Percentiles rank a stretch among this genome's conserved stretches.
These are phyloP conservation scores for Serpula lacrymans DNA, from an alignment of 768 basidiomycete species.

Conservation along the genomic window DNA sequence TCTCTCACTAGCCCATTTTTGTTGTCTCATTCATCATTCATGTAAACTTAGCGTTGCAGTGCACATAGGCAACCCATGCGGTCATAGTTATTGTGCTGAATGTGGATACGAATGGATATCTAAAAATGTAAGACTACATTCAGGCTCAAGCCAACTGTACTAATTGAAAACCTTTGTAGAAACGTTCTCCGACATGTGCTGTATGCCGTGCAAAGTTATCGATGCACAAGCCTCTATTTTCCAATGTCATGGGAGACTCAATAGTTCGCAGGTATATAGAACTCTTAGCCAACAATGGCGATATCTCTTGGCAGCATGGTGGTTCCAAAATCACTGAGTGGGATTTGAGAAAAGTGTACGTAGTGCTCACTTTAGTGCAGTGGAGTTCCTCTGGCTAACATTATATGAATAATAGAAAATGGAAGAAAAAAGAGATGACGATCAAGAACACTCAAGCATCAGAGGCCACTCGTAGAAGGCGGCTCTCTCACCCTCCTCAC, in stretches of 20 bases:
- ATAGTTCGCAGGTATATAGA: slow-evolving; percentile 57
- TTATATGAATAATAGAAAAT: slow-evolving; percentile 10
- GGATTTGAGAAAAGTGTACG: slow-evolving; percentile 45
- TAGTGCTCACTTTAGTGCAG: not conserved
- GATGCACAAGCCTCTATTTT: slow-evolving; percentile 45
- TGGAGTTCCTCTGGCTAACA: too few species aligned
- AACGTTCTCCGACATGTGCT: slow-evolving; percentile 49
- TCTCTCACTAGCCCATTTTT: not conserved
- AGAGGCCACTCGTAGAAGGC: slow-evolving; percentile 15
- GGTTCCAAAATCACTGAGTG: slow-evolving; percentile 52
- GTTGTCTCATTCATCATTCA: slow-evolving; percentile 4
- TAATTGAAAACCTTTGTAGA: slow-evolving; percentile 20
- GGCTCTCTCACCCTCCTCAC: too few species aligned
- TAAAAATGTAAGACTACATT: slow-evolving; percentile 41
- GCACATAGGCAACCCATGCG: slow-evolving; percentile 67
- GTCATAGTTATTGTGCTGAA: slow-evolving; percentile 68
- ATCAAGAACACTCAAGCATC: slow-evolving; percentile 2
- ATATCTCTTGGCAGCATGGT: slow-evolving; percentile 48
- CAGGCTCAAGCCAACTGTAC: not conserved
- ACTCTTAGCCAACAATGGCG: slow-evolving; percentile 42
- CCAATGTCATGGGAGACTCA: slow-evolving; percentile 62
- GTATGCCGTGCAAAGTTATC: slow-evolving; percentile 53
- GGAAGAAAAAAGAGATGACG: slow-evolving; percentile 30
- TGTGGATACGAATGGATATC: slow-evolving; percentile 61
- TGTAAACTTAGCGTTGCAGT: slow-evolving; percentile 53